These are phyloP conservation scores for Pleoardoris graminearum DNA, from an alignment of 2,329 filamentous ascomycete species.

Conservation along the genomic window DNA sequence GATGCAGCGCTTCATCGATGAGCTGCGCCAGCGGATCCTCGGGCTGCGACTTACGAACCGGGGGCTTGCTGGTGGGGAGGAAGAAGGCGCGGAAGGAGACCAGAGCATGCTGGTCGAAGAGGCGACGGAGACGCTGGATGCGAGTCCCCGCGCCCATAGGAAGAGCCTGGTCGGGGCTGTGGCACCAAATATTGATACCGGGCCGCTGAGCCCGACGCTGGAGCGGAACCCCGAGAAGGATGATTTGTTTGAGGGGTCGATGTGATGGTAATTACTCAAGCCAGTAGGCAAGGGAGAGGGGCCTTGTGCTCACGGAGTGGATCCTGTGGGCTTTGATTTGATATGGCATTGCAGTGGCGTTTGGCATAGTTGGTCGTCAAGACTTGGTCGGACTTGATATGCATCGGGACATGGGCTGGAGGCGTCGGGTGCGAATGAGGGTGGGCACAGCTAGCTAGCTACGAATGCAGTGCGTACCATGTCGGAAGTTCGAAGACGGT, in stretches of 20 bases:
- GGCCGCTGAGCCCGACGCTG: constrained; percentile 34
- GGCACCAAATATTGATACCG: constrained; percentile 31
- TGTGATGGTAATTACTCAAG: neutral
- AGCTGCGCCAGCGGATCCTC: constrained; percentile 66
- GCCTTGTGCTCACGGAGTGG: neutral
- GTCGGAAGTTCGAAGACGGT: too few species aligned
- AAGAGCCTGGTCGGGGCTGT: constrained; percentile 48
- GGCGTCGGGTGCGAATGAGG: neutral
- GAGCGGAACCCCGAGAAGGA: constrained; percentile 29
- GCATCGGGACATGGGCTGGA: neutral
- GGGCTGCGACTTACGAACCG: constrained; percentile 44
- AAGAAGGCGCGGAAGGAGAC: constrained; percentile 38
- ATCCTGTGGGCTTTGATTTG: neutral
- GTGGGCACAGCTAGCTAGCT: too few species aligned
- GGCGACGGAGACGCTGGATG: constrained; percentile 42
- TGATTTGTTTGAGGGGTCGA: constrained; percentile 38
- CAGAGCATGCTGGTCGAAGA: constrained; percentile 41
- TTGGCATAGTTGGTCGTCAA: neutral
- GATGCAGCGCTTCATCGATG: constrained; percentile 66
- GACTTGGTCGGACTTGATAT: neutral
- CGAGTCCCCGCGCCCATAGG: constrained; percentile 43
- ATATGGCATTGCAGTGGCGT: constrained; percentile 13
- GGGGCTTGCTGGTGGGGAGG: constrained; percentile 39
- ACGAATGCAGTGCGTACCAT: too few species aligned
- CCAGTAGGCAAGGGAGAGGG: neutral